A percentile compares a stretch with the other conserved stretches of the same genome.
Conservation (phyloP, 208 protist genomes). For the Leishmania turanica region DNA sequence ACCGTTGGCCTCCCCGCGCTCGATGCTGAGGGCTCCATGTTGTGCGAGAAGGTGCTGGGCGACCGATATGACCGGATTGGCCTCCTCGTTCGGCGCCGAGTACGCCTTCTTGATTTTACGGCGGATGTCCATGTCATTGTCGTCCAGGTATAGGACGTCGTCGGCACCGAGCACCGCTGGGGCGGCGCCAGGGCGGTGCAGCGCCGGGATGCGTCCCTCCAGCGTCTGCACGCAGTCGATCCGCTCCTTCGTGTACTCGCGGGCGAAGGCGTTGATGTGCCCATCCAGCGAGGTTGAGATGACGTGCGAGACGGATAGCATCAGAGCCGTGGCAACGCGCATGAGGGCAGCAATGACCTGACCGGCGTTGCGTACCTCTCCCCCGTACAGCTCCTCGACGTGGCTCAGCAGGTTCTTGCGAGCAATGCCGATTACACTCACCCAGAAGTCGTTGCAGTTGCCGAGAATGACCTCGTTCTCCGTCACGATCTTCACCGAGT, state of each 20-base stretch:
- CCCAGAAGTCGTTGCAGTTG: constrained; percentile 89
- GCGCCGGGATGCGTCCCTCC: constrained; percentile 73
- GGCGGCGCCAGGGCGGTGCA: constrained; percentile 73
- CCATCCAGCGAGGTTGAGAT: constrained; percentile 56
- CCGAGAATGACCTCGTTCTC: constrained; percentile 82
- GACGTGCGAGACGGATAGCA: constrained; percentile 74
- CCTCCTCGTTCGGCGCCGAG: constrained; percentile 83
- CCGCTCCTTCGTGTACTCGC: constrained; percentile 53
- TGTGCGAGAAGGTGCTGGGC: constrained; percentile 62
- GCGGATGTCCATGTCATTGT: constrained; percentile 92
- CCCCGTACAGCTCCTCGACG: constrained; percentile 68
- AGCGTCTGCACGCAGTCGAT: constrained; percentile 36
- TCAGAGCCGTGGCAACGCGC: constrained; percentile 66
- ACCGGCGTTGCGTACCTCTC: constrained; percentile 77
- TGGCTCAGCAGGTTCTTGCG: constrained; percentile 66
- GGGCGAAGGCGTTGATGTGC: constrained; percentile 40
- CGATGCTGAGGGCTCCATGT: constrained; percentile 37
- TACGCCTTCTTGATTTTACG: constrained; percentile 97
- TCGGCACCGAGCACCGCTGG: constrained; percentile 90
- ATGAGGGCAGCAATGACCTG: constrained; percentile 82
- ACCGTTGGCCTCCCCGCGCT: constrained; percentile 68
- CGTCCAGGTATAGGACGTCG: constrained; percentile 97
- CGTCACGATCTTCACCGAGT: constrained; percentile 61
- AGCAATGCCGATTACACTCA: constrained; percentile 88
- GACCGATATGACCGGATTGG: constrained; percentile 94